Percentiles rank a stretch among this genome's conserved stretches.
Evolutionary conservation across 2,329 filamentous ascomycete genomes (phyloP).

Genomic region (Rutstroemia sp.): DNA sequence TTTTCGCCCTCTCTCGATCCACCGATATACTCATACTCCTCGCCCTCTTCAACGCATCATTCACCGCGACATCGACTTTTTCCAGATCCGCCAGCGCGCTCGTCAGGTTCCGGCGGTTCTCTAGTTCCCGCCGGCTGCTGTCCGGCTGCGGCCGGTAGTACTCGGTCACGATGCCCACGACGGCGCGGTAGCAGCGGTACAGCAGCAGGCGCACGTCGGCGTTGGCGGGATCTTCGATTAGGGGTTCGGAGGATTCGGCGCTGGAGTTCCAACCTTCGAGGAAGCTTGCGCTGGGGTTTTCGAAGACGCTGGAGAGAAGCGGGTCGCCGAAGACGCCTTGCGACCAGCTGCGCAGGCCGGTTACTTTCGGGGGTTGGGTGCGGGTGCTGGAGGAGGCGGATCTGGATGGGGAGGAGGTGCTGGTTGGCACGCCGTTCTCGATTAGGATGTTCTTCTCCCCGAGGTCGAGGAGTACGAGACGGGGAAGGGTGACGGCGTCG

Average conservation of each 20-base stretch:
- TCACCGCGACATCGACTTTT: conserved; percentile 21
- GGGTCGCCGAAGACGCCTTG: conserved; percentile 54
- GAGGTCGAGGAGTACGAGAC: conserved; percentile 48
- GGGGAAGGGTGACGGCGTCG: conserved; percentile 43
- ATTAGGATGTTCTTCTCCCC: conserved; percentile 45
- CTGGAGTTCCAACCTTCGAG: conserved; percentile 36
- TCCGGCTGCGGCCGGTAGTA: conserved; percentile 45
- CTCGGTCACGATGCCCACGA: conserved; percentile 44
- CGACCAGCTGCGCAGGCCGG: conserved; percentile 51
- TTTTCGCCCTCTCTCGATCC: conserved; percentile 16
- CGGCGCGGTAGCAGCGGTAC: conserved; percentile 51
- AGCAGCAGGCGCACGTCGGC: conserved; percentile 42
- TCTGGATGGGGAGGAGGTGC: neutral
- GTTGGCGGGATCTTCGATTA: conserved; percentile 39
- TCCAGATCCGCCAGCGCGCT: conserved; percentile 40
- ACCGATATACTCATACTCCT: conserved; percentile 15
- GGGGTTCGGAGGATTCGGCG: conserved; percentile 21
- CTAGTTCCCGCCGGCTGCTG: conserved; percentile 44
- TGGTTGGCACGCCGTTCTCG: conserved; percentile 2
- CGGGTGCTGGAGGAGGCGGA: conserved; percentile 2
- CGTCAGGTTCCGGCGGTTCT: conserved; percentile 44
- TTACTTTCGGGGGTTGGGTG: conserved; percentile 29
- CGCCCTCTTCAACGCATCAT: conserved; percentile 18
- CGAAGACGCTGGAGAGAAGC: conserved; percentile 43
- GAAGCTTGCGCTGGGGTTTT: conserved; percentile 38